phyloP scores from a whole-genome alignment of 164 flowering plant species.

The Chimonanthus salicifolius region DNA sequence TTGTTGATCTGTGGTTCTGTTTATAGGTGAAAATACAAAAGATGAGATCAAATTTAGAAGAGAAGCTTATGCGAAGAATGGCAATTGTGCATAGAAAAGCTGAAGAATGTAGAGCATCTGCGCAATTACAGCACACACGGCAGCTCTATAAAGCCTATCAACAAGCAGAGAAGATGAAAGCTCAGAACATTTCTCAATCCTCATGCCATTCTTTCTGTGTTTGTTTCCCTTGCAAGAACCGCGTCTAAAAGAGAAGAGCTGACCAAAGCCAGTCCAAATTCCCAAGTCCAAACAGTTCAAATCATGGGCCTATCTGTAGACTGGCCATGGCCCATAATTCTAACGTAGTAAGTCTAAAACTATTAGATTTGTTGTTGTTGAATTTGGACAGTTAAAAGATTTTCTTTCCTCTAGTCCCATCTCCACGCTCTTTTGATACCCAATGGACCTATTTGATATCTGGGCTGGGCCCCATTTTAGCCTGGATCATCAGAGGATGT shows the following conservation, averaged over 20 bases:
- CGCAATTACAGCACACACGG: constrained; percentile 63
- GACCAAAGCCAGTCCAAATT: not conserved
- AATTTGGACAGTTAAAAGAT: no score
- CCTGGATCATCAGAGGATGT: not conserved
- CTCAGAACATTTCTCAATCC: constrained; percentile 15
- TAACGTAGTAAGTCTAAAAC: not conserved
- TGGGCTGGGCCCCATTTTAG: not conserved
- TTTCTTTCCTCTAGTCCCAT: not conserved
- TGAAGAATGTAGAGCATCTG: constrained; percentile 72
- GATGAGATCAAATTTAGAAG: constrained; percentile 83
- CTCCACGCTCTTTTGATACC: not conserved
- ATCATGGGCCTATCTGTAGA: not conserved
- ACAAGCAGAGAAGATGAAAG: constrained; percentile 42
- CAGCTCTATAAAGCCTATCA: constrained; percentile 43
- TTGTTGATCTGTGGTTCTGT: not conserved
- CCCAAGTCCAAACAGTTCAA: not conserved
- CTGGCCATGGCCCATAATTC: not conserved
- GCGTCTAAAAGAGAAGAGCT: constrained; percentile 3
- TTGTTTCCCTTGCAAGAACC: constrained; percentile 40
- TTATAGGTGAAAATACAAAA: constrained; percentile 82
- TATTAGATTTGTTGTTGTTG: not conserved
- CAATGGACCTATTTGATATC: not conserved
- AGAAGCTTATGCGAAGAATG: constrained; percentile 89
- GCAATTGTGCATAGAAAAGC: constrained; percentile 74
- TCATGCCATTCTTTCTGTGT: constrained; percentile 37